Conservation (phyloP, 352 stramenopile genomes). For the Phytopythium chamaehyphon region DNA sequence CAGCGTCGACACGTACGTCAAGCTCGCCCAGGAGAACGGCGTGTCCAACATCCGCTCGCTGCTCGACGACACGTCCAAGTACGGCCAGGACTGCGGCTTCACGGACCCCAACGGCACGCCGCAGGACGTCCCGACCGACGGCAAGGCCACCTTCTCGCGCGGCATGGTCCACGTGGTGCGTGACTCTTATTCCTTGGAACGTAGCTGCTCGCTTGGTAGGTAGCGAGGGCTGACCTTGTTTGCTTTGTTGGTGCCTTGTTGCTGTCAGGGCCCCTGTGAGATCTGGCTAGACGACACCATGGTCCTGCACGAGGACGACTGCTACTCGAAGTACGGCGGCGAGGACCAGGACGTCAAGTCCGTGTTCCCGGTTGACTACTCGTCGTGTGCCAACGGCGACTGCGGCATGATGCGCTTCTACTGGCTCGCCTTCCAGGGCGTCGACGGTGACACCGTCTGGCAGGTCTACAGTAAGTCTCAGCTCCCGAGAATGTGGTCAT, state of each 20-base stretch:
- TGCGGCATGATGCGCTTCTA: conserved; percentile 41
- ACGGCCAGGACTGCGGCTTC: conserved; percentile 32
- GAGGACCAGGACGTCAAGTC: conserved; percentile 35
- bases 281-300: conserved; percentile 37
- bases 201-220: not conserved
- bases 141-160: conserved; percentile 30
- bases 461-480: conserved; percentile 35
- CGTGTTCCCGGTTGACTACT: conserved; percentile 37
- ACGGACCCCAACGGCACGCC: conserved; percentile 24
- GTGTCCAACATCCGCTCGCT: conserved; percentile 27
- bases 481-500: not conserved
- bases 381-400: conserved; percentile 18
- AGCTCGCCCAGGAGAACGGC: conserved; percentile 24
- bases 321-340: conserved; percentile 26
- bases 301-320: conserved; percentile 28
- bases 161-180: conserved; percentile 18
- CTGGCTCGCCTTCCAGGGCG: conserved; percentile 34
- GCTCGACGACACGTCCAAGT: conserved; percentile 30
- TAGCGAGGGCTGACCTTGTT: not conserved
- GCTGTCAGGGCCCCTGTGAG: conserved; percentile 22
- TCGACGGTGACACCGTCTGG: conserved; percentile 33
- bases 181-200: not conserved
- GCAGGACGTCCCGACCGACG: conserved; percentile 28
- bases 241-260: not conserved
- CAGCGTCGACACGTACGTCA: conserved; percentile 19